Conservation (phyloP, 2,329 filamentous ascomycete species). For the Clarireedia paspali region DNA sequence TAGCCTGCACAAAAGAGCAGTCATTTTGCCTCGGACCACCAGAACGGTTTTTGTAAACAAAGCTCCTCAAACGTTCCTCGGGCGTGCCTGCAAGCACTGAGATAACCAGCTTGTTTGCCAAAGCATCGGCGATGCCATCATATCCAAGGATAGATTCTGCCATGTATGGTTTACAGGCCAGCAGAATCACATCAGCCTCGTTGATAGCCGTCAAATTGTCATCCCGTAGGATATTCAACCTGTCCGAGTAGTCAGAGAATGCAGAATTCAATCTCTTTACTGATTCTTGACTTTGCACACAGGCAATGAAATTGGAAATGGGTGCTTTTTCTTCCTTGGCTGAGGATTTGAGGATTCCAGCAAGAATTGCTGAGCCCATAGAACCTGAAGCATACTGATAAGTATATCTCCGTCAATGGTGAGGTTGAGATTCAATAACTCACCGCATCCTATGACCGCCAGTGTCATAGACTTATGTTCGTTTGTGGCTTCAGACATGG, state of each 20-base stretch:
- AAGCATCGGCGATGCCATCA: constrained; percentile 4
- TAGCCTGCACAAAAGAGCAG: neutral
- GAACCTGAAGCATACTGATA: neutral
- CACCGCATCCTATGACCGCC: constrained; percentile 8
- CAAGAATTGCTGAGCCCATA: constrained; percentile 6
- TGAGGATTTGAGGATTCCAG: neutral
- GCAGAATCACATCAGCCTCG: neutral
- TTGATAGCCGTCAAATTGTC: constrained; percentile 5
- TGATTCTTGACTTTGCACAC: constrained; percentile 5
- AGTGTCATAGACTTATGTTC: neutral
- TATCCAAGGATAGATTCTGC: constrained; percentile 4
- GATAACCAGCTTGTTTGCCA: constrained; percentile 8
- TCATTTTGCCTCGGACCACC: neutral
- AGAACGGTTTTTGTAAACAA: neutral
- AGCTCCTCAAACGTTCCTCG: neutral
- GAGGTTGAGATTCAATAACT: neutral
- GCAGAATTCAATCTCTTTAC: neutral
- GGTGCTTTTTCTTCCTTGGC: neutral
- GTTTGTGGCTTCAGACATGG: neutral
- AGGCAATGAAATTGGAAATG: constrained; percentile 7
- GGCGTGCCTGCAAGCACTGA: constrained; percentile 7
- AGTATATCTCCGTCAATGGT: neutral
- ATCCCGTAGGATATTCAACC: neutral
- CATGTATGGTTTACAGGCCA: constrained; percentile 10
- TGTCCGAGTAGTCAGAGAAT: constrained; percentile 1